Conservation (phyloP, 2,329 filamentous ascomycete species). For the Fusarium nurragi region DNA sequence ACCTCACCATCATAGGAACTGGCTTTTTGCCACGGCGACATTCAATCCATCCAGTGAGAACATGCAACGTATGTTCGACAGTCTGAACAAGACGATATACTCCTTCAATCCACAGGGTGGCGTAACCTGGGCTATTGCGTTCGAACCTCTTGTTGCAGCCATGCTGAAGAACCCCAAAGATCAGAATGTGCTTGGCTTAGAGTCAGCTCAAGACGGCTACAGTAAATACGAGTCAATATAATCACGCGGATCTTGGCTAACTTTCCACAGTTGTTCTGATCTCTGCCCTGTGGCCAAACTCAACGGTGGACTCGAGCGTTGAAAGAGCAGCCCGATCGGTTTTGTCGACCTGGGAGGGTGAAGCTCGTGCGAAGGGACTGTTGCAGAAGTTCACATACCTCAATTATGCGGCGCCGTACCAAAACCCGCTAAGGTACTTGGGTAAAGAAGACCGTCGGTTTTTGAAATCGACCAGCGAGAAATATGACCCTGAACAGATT, state of each 20-base stretch:
- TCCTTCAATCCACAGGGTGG: background rate
- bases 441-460: background rate
- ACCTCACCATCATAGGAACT: background rate
- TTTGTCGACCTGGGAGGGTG: background rate
- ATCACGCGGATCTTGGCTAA: accelerated
- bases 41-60: background rate
- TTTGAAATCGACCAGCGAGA: background rate
- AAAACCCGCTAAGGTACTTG: background rate
- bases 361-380: background rate
- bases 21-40: background rate
- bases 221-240: background rate
- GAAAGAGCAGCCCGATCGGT: accelerated
- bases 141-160: background rate
- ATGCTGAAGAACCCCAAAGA: background rate
- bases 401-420: background rate
- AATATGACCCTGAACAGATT: slow-evolving; percentile 8
- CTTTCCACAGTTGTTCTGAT: background rate
- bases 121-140: background rate
- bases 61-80: background rate
- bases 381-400: slow-evolving; percentile 8
- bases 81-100: background rate
- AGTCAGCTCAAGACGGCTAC: background rate
- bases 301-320: background rate
- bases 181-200: background rate
- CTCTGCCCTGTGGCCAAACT: background rate